Percentiles rank a stretch among this genome's conserved stretches.
phyloP scores from a whole-genome alignment of 257 asterid species.

The Anisodus acutangulus region DNA sequence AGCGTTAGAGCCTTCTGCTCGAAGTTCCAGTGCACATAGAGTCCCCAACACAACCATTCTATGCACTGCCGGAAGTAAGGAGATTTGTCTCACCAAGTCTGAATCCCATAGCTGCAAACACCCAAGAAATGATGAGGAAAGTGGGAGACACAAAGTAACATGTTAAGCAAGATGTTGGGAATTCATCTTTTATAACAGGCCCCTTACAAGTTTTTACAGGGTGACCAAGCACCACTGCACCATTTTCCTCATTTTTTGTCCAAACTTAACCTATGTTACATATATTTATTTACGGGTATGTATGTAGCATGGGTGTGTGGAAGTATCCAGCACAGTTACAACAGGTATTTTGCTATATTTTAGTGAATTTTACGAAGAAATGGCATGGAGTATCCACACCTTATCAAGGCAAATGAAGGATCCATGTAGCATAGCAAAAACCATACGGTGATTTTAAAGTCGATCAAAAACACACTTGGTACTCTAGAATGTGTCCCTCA shows the following conservation, averaged over 20 bases:
- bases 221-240: background rate
- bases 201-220: background rate
- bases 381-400: background rate
- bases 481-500: background rate
- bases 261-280: background rate
- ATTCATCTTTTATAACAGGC: slow-evolving; percentile 3
- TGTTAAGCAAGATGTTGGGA: background rate
- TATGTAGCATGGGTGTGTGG: background rate
- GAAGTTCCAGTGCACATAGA: slow-evolving; percentile 85
- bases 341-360: background rate
- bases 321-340: background rate
- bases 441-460: background rate
- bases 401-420: background rate
- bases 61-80: slow-evolving; percentile 70
- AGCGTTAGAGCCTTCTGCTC: slow-evolving; percentile 71
- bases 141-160: slow-evolving; percentile 22
- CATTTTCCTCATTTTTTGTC: background rate
- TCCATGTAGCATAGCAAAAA: background rate
- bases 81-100: slow-evolving; percentile 62
- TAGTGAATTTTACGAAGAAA: background rate
- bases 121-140: slow-evolving; percentile 13
- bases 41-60: slow-evolving; percentile 88
- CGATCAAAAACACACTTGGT: background rate
- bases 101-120: slow-evolving; percentile 73
- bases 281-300: background rate